These are phyloP conservation scores for Plantago elongata DNA, from an alignment of 257 asterid genomes.

Conservation along the genomic window DNA sequence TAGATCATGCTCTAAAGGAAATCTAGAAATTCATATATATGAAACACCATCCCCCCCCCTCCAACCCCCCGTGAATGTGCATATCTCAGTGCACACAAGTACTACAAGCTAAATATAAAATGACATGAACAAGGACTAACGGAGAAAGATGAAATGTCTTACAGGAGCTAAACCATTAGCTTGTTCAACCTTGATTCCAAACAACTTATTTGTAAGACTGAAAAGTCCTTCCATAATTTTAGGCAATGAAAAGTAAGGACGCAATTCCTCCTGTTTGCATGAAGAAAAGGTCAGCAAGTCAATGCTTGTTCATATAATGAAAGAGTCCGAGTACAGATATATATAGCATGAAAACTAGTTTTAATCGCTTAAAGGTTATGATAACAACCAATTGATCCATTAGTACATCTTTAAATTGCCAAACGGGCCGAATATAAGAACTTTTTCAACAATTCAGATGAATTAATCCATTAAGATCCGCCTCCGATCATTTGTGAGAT, in stretches of 20 bases:
- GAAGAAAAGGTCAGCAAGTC: slow-evolving; percentile 15
- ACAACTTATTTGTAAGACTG: slow-evolving; percentile 71
- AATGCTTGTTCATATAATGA: slow-evolving; percentile 14
- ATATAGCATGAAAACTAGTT: not conserved
- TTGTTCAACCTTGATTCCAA: slow-evolving; percentile 60
- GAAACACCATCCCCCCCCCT: slow-evolving; percentile 7
- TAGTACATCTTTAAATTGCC: slow-evolving; percentile 5
- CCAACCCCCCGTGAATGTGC: not conserved
- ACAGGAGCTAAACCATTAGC: slow-evolving; percentile 95
- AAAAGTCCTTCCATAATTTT: slow-evolving; percentile 97
- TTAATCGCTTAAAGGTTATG: not conserved
- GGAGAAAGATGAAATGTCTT: slow-evolving; percentile 25
- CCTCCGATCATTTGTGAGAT: slow-evolving; percentile 1
- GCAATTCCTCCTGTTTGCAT: slow-evolving; percentile 77
- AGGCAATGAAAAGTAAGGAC: slow-evolving; percentile 96
- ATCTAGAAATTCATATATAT: not conserved
- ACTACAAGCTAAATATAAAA: not conserved
- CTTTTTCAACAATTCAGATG: slow-evolving; percentile 1
- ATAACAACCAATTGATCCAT: slow-evolving; percentile 6
- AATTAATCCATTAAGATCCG: slow-evolving; percentile 13
- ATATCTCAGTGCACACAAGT: not conserved
- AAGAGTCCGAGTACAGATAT: not conserved
- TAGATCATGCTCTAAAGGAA: no score
- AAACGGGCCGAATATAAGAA: not conserved
- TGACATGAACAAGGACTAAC: slow-evolving; percentile 5